Evolutionary conservation across 2,329 filamentous ascomycete species (phyloP), one percentile per base, ranked within the genome.

Genomic region (Lecanoromycetidae sp.): DNA sequence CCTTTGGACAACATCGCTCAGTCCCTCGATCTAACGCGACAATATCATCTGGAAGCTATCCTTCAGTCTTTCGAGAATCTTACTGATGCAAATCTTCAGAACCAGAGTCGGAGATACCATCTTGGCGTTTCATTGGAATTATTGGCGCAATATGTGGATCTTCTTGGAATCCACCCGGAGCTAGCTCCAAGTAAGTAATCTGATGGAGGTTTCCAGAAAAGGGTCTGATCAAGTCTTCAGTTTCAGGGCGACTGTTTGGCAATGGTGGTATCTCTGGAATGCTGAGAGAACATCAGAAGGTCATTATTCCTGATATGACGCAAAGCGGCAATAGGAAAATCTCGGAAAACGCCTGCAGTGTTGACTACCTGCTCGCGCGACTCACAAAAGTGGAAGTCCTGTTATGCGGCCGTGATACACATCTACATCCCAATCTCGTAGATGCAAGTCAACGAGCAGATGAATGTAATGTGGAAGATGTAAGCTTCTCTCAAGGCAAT

Each of bases 61-160:
- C 23, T 49, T 17, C 25, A 22, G 6, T 8, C 15, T 10, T 10
- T 44, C 17, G 22, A 37, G 26, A 26, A 7, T 34, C 13, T 32
- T 5, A n/a, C 29, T 29, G 12, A 29, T n/a, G 23, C 15, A 15
- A 30, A 22, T 43, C 32, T 17, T 29, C 17, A 41, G 15, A 10
- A 23, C 15, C 38, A 29, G 23, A 26, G 36, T 3, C 20, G 8
- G 6, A 41, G 37, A 22, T 37, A 30, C 44, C 10, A 4, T 15
- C 23, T 23, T 29, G 46, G 40, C 22, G 30, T 44, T 20, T 27
- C 17, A 5, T 30, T 50, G n/a, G 48, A 50, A 10, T 38, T 32
- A 32, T 13, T 50, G n/a, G 37, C 36, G 5, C 22, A 29, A 7
- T 50, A 50, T 37, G 15, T 44, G 29, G 44, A 50, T 25, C 25